phyloP scores from a whole-genome alignment of 1,139 yeast genomes.

The Lodderomyces orthopsilosis region DNA sequence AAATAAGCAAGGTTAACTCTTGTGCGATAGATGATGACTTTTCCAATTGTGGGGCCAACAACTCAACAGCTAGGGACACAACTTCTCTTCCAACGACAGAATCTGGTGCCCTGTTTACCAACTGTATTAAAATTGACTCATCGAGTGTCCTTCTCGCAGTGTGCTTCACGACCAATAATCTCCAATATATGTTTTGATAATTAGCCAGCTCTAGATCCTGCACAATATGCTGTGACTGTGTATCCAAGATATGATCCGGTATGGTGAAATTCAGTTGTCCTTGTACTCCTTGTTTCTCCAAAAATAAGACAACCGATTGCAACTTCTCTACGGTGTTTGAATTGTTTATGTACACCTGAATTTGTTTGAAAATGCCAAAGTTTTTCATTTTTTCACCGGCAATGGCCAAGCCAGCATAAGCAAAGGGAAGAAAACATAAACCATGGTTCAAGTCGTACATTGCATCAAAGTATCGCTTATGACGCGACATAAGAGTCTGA shows the following conservation, averaged over 20 bases:
- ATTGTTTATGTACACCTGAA: constrained; percentile 50
- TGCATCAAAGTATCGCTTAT: constrained; percentile 40
- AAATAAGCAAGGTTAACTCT: background rate
- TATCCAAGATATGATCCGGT: constrained; percentile 5
- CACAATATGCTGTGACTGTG: background rate
- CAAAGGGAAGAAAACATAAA: constrained; percentile 45
- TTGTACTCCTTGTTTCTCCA: constrained; percentile 22
- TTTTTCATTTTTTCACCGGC: constrained; percentile 44
- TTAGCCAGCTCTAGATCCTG: constrained; percentile 2
- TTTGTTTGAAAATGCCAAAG: constrained; percentile 42
- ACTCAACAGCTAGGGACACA: background rate
- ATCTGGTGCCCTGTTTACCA: constrained; percentile 11
- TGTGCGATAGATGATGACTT: background rate
- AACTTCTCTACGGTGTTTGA: constrained; percentile 14
- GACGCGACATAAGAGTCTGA: constrained; percentile 47
- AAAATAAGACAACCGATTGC: constrained; percentile 1
- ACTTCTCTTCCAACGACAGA: constrained; percentile 3
- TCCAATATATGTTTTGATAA: constrained; percentile 12
- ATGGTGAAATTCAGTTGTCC: constrained; percentile 7
- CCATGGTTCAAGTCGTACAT: constrained; percentile 31
- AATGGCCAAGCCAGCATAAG: constrained; percentile 43
- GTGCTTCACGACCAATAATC: constrained; percentile 10
- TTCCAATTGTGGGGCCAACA: background rate
- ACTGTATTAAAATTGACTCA: constrained; percentile 11
- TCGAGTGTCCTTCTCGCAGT: constrained; percentile 5